A percentile compares a stretch with the other conserved stretches of the same genome.
Conservation (phyloP, 352 stramenopile species). For the Globisporangium alternatum region DNA sequence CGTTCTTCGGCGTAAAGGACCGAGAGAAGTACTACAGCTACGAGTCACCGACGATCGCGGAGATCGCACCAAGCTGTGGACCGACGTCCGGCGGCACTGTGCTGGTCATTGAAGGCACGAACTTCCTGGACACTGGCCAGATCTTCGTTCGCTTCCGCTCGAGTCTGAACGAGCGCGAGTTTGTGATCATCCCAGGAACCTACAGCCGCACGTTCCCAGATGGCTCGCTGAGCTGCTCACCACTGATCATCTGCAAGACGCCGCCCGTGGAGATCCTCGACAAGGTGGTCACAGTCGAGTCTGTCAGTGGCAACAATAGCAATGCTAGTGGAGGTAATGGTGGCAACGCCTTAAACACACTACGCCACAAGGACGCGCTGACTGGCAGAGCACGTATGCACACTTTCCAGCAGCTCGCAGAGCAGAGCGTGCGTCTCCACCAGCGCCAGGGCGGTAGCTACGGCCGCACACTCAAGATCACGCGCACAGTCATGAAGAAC, state of each 20-base stretch:
- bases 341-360: slow-evolving; percentile 7
- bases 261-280: slow-evolving; percentile 58
- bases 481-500: slow-evolving; percentile 22
- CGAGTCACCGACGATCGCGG: slow-evolving; percentile 60
- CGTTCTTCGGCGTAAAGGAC: slow-evolving; percentile 43
- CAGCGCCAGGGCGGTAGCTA: slow-evolving; percentile 13
- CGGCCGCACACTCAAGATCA: slow-evolving; percentile 23
- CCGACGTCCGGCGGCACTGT: slow-evolving; percentile 49
- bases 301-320: slow-evolving; percentile 4
- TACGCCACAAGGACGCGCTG: slow-evolving; percentile 26
- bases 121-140: slow-evolving; percentile 69
- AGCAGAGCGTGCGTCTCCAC: slow-evolving; percentile 41
- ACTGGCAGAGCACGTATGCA: slow-evolving; percentile 41
- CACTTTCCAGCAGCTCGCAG: slow-evolving; percentile 55
- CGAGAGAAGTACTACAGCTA: slow-evolving; percentile 65
- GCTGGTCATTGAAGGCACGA: slow-evolving; percentile 55
- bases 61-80: slow-evolving; percentile 57
- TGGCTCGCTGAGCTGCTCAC: slow-evolving; percentile 43
- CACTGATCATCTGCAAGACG: slow-evolving; percentile 58
- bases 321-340: background rate
- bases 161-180: slow-evolving; percentile 57
- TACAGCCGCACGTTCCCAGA: slow-evolving; percentile 62
- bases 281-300: slow-evolving; percentile 20
- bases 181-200: slow-evolving; percentile 45
- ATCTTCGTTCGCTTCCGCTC: slow-evolving; percentile 78